Evolutionary conservation across 169 alveolate genomes (phyloP).

Genomic region (Plasmodium gallinaceum): DNA sequence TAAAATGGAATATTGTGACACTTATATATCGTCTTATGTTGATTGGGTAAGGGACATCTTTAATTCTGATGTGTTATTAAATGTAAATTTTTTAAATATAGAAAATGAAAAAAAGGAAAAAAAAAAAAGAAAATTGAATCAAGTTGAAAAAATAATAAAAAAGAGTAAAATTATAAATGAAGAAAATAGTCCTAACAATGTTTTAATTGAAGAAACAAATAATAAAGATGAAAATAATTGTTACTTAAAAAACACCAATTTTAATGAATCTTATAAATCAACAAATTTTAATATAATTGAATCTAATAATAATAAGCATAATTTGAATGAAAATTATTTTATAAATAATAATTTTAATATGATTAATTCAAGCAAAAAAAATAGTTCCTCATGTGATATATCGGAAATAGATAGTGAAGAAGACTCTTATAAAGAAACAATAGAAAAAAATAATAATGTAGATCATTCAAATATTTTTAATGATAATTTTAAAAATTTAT

Average conservation of each 20-base stretch:
- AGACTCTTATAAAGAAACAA: constrained; percentile 66
- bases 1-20: background rate
- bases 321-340: no score
- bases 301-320: background rate
- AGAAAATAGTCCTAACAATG: background rate
- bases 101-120: constrained; percentile 21
- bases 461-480: background rate
- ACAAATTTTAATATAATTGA: background rate
- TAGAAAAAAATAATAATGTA: constrained; percentile 33
- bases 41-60: constrained; percentile 34
- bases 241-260: background rate
- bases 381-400: constrained; percentile 43
- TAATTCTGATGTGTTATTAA: background rate
- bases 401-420: constrained; percentile 75
- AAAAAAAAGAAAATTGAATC: background rate
- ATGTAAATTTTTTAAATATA: background rate
- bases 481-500: background rate
- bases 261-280: no score
- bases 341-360: no score
- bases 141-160: constrained; percentile 1
- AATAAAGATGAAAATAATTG: background rate
- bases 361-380: background rate
- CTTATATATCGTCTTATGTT: constrained; percentile 23
- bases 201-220: background rate
- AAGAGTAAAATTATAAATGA: background rate